Percentiles rank a stretch among this genome's conserved stretches.
Evolutionary conservation across 768 basidiomycete genomes (phyloP).

Genomic region (Amanita molliuscula): DNA sequence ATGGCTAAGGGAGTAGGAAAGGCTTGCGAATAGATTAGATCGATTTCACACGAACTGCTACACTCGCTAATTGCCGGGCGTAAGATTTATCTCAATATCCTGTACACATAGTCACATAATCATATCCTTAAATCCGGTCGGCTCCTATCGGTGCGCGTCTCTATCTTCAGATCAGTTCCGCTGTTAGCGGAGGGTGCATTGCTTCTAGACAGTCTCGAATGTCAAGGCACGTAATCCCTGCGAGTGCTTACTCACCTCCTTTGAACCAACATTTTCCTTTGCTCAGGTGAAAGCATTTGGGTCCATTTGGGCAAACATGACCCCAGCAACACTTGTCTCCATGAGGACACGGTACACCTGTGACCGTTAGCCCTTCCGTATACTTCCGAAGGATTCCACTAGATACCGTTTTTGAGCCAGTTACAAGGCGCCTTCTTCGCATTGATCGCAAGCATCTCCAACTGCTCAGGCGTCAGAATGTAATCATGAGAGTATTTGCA

Average conservation of each 20-base stretch:
- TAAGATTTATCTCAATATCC: background rate
- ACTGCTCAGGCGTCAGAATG: constrained; percentile 57
- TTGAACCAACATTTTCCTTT: constrained; percentile 88
- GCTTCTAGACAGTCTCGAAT: constrained; percentile 19
- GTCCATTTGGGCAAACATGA: constrained; percentile 74
- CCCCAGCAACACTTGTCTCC: constrained; percentile 77
- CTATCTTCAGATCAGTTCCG: constrained; percentile 5
- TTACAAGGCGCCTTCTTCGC: constrained; percentile 85
- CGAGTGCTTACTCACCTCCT: constrained; percentile 34
- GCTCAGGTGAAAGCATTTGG: constrained; percentile 57
- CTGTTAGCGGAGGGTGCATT: constrained; percentile 28
- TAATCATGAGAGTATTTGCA: constrained; percentile 87
- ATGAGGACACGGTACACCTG: constrained; percentile 67
- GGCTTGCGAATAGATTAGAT: constrained; percentile 24
- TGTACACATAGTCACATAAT: constrained; percentile 7
- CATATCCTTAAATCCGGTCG: constrained; percentile 5
- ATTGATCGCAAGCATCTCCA: constrained; percentile 58
- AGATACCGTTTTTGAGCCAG: constrained; percentile 66
- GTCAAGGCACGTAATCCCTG: background rate
- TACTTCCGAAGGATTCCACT: background rate
- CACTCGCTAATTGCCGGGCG: constrained; percentile 35
- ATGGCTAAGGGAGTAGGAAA: constrained; percentile 10
- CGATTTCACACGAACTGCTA: constrained; percentile 59
- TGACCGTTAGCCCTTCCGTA: background rate
- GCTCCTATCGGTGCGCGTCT: constrained; percentile 1